A percentile compares a stretch with the other conserved stretches of the same genome.
These are phyloP conservation scores for Calonectria crousiana DNA, from an alignment of 2,329 filamentous ascomycete species.

Conservation along the genomic window DNA sequence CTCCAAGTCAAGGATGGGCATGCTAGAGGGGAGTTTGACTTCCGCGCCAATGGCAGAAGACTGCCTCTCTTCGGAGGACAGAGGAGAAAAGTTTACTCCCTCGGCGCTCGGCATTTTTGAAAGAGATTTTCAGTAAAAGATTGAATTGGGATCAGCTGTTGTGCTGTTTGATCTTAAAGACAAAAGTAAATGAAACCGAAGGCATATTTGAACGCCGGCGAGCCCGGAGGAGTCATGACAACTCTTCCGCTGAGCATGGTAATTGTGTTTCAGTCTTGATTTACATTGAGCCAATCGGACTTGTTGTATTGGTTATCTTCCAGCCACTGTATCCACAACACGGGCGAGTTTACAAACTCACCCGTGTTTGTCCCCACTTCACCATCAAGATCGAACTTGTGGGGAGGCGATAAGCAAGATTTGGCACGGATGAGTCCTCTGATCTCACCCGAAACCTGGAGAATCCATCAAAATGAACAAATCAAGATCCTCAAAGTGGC, in stretches of 20 bases:
- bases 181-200: background rate
- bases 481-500: background rate
- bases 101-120: conserved; percentile 1
- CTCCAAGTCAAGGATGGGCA: conserved; percentile 7
- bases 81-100: background rate
- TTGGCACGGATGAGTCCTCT: background rate
- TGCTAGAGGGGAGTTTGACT: background rate
- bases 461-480: background rate
- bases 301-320: background rate
- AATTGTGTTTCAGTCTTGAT: background rate
- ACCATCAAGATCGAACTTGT: background rate
- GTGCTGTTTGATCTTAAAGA: background rate
- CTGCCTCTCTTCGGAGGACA: conserved; percentile 1
- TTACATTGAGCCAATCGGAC: background rate
- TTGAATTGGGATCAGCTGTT: background rate
- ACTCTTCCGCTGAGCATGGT: background rate
- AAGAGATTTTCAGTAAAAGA: background rate
- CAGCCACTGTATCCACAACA: background rate
- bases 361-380: background rate
- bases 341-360: background rate
- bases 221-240: background rate
- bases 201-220: background rate
- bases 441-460: conserved; percentile 1
- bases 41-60: conserved; percentile 17
- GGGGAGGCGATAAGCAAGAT: background rate